These are phyloP conservation scores for Colletotrichum melonis DNA, from an alignment of 2,329 filamentous ascomycete genomes.

Conservation along the genomic window DNA sequence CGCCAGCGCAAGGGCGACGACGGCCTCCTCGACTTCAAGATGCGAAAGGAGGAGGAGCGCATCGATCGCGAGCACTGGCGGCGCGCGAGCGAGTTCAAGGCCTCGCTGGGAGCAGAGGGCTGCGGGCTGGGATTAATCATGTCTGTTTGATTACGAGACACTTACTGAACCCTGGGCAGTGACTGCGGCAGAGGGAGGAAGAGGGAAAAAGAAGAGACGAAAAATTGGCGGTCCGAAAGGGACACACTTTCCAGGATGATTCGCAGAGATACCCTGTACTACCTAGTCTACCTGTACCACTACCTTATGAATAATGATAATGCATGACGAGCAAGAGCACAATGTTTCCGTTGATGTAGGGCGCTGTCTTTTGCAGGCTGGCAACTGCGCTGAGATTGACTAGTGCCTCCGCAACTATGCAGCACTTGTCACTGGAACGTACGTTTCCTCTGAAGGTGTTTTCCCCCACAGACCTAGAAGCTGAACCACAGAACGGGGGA, in stretches of 20 bases:
- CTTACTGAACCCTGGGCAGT: too few relatives aligned
- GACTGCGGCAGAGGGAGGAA: too few relatives aligned
- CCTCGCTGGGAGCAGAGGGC: slow-evolving; percentile 23
- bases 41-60: slow-evolving; percentile 35
- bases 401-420: too few relatives aligned
- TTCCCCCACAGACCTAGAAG: too few relatives aligned
- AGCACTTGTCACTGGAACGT: too few relatives aligned
- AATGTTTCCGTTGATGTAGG: neutral
- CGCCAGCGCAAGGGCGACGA: slow-evolving; percentile 33
- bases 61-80: slow-evolving; percentile 35
- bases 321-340: slow-evolving; percentile 10
- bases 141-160: neutral
- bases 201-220: neutral
- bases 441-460: too few relatives aligned
- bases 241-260: neutral
- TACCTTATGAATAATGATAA: slow-evolving; percentile 28
- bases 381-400: too few relatives aligned
- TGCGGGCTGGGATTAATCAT: slow-evolving; percentile 17
- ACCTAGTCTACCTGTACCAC: slow-evolving; percentile 19
- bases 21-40: slow-evolving; percentile 34
- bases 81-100: slow-evolving; percentile 33
- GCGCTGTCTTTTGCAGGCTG: too few relatives aligned
- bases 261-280: slow-evolving; percentile 32
- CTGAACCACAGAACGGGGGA: too few relatives aligned
- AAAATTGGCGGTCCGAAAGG: neutral